Evolutionary conservation across 257 asterid genomes (phyloP).

Genomic region (Solanum sitiens): DNA sequence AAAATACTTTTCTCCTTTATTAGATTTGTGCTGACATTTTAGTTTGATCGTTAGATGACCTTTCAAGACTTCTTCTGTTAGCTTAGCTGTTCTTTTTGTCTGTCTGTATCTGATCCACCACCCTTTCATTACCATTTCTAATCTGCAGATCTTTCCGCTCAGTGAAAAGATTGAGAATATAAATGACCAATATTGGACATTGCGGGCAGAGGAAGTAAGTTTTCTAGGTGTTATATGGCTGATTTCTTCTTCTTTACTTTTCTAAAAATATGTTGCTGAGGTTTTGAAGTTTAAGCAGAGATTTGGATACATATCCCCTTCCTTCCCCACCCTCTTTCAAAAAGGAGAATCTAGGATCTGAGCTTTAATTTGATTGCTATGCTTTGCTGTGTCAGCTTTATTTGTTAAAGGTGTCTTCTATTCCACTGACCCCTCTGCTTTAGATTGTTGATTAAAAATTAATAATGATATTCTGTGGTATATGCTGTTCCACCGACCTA

Average conservation of each 20-base stretch:
- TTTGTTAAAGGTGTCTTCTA: neutral
- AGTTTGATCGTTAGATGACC: neutral
- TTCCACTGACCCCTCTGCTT: neutral
- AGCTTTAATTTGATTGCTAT: neutral
- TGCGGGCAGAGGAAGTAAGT: slow-evolving; percentile 90
- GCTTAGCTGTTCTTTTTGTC: neutral
- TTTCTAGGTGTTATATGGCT: slow-evolving; percentile 2
- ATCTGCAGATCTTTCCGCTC: slow-evolving; percentile 67
- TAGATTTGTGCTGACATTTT: slow-evolving; percentile 2
- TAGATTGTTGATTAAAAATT: neutral
- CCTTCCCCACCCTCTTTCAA: neutral
- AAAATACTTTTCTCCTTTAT: neutral
- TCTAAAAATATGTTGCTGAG: neutral
- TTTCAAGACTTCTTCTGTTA: neutral
- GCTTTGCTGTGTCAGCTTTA: neutral
- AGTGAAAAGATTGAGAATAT: slow-evolving; percentile 85
- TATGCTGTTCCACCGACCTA: neutral
- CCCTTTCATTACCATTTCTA: neutral
- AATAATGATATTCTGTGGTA: neutral
- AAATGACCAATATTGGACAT: slow-evolving; percentile 90
- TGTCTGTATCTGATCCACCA: neutral
- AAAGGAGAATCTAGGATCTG: neutral
- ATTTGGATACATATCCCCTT: neutral
- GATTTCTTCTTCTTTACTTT: neutral
- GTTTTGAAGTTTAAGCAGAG: neutral